Evolutionary conservation across 441 rosid genomes (phyloP).

Genomic region (Rhodomyrtus psidioides): DNA sequence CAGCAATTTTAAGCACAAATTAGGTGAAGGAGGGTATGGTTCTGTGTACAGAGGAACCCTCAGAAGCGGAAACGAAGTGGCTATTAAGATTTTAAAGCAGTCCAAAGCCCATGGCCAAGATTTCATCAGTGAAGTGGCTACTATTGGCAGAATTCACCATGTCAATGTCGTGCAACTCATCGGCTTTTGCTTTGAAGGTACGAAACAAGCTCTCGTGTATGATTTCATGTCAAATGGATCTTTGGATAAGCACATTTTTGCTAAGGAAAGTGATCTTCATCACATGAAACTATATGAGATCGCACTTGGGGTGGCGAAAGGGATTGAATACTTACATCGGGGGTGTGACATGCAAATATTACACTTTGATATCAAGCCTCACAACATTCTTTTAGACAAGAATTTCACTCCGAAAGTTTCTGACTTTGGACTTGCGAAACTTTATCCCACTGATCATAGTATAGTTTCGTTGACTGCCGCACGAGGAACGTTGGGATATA

Average conservation of each 20-base stretch:
- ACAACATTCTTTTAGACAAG: not conserved
- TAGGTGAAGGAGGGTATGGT: not conserved
- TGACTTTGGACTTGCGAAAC: not conserved
- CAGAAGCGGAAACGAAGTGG: not conserved
- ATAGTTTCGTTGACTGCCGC: not conserved
- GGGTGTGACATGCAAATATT: not conserved
- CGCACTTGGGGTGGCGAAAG: not conserved
- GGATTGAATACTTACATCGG: not conserved
- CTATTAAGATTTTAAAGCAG: not conserved
- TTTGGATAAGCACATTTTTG: not conserved
- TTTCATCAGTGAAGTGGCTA: not conserved
- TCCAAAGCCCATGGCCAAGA: not conserved
- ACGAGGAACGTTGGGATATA: not conserved
- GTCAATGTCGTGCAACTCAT: not conserved
- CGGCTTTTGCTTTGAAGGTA: not conserved
- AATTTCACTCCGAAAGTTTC: not conserved
- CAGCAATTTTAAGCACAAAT: not conserved
- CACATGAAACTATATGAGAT: not conserved
- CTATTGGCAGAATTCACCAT: not conserved
- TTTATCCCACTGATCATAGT: not conserved
- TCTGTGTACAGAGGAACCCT: rapidly evolving
- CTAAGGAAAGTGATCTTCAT: not conserved
- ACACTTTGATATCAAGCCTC: not conserved
- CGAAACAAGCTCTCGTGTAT: not conserved
- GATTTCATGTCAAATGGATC: not conserved